Conservation (phyloP, 2,329 filamentous ascomycete genomes). For the Sclerotinia subarctica region DNA sequence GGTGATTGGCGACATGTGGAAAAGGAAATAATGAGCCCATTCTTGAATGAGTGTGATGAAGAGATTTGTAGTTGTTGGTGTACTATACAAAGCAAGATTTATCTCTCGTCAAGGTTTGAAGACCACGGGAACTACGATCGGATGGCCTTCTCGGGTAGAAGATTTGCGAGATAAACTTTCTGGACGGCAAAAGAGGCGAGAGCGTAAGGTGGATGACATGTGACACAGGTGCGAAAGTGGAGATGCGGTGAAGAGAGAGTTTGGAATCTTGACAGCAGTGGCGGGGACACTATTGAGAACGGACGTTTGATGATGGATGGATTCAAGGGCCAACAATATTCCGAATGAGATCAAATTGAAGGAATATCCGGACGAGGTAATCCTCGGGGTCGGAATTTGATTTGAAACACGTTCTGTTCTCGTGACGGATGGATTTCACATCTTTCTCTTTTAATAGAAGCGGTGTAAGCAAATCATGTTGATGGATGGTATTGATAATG, state of each 20-base stretch:
- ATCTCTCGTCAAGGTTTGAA: neutral
- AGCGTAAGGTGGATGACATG: neutral
- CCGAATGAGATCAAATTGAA: neutral
- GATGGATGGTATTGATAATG: neutral
- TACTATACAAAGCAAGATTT: neutral
- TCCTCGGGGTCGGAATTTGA: neutral
- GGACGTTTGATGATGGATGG: constrained; percentile 3
- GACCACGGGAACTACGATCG: neutral
- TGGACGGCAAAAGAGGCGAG: neutral
- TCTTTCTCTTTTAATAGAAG: neutral
- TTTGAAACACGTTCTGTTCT: neutral
- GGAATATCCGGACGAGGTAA: neutral
- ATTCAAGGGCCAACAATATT: neutral
- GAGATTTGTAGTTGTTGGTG: neutral
- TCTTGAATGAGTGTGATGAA: neutral
- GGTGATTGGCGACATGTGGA: neutral
- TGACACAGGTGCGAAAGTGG: neutral
- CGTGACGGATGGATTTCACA: neutral
- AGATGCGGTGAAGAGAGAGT: neutral
- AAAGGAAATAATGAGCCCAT: neutral
- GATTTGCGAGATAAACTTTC: neutral
- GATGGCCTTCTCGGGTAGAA: constrained; percentile 1
- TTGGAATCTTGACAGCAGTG: constrained; percentile 2
- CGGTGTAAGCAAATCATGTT: neutral
- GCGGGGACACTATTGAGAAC: neutral